A percentile compares a stretch with the other conserved stretches of the same genome.
Evolutionary conservation across 192 early-diverging fungal species (phyloP).

Genomic region (Gigaspora rosea): DNA sequence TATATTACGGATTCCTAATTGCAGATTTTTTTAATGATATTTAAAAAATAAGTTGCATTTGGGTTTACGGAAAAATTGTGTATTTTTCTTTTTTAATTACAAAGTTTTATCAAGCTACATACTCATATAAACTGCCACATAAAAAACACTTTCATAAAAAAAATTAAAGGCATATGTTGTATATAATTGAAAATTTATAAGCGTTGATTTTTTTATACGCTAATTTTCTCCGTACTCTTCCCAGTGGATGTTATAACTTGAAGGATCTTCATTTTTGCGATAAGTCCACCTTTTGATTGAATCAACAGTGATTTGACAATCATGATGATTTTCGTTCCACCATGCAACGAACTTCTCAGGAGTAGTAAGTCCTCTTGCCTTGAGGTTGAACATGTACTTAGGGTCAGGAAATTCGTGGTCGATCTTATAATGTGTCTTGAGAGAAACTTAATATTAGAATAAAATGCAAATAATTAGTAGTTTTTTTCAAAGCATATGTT

Average conservation of each 20-base stretch:
- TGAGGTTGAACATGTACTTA: constrained; percentile 11
- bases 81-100: too few species aligned
- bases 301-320: constrained; percentile 18
- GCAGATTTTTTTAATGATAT: too few species aligned
- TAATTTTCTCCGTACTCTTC: constrained; percentile 3
- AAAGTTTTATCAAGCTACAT: too few species aligned
- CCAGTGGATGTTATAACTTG: constrained; percentile 10
- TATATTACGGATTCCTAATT: too few species aligned
- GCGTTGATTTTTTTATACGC: too few species aligned
- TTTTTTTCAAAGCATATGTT: constrained; percentile 13
- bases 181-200: too few species aligned
- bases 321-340: constrained; percentile 15
- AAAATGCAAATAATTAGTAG: not conserved
- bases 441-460: constrained; percentile 30
- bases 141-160: too few species aligned
- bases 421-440: constrained; percentile 3
- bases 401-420: constrained; percentile 21
- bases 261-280: constrained; percentile 16
- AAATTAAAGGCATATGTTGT: constrained; percentile 19
- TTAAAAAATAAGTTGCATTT: too few species aligned
- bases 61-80: too few species aligned
- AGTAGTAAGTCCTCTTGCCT: constrained; percentile 15
- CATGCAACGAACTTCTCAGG: constrained; percentile 23
- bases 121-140: too few species aligned
- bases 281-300: constrained; percentile 26